Conservation (phyloP, 768 basidiomycete species). For the Trametopsis cervina region DNA sequence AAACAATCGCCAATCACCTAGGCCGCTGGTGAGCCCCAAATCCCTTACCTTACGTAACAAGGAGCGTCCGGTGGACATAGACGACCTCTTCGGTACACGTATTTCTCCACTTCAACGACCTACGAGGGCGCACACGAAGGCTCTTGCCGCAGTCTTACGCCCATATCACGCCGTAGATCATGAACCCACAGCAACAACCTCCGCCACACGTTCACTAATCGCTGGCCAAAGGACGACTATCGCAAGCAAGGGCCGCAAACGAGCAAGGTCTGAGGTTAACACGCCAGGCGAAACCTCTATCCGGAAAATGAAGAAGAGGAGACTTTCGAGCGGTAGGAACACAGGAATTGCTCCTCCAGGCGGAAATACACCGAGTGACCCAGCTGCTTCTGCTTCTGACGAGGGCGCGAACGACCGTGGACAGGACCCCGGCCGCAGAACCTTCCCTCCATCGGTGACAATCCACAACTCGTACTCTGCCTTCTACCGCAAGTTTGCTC, state of each 20-base stretch:
- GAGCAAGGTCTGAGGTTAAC: not conserved
- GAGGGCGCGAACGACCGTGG: not conserved
- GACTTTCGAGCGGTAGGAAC: too few species aligned
- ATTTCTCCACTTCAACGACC: not conserved
- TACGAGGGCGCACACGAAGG: not conserved
- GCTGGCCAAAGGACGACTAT: not conserved
- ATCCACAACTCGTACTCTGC: conserved; percentile 46
- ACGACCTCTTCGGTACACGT: not conserved
- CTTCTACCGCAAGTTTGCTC: conserved; percentile 67
- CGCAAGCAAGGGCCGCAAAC: not conserved
- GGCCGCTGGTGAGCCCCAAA: too few species aligned
- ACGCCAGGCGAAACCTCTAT: not conserved
- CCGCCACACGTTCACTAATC: not conserved
- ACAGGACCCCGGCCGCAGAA: conserved; percentile 26
- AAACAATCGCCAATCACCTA: too few species aligned
- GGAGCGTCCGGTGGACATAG: not conserved
- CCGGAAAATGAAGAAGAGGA: not conserved
- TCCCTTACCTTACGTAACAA: too few species aligned
- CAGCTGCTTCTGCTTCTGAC: too few species aligned
- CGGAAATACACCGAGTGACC: not conserved
- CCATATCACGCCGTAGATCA: not conserved
- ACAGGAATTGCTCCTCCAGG: too few species aligned
- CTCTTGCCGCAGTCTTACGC: not conserved
- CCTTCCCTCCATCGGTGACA: conserved; percentile 43
- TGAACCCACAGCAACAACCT: not conserved